Evolutionary conservation across 2,329 filamentous ascomycete species (phyloP).

Genomic region (Emmonsiellopsis sp.): DNA sequence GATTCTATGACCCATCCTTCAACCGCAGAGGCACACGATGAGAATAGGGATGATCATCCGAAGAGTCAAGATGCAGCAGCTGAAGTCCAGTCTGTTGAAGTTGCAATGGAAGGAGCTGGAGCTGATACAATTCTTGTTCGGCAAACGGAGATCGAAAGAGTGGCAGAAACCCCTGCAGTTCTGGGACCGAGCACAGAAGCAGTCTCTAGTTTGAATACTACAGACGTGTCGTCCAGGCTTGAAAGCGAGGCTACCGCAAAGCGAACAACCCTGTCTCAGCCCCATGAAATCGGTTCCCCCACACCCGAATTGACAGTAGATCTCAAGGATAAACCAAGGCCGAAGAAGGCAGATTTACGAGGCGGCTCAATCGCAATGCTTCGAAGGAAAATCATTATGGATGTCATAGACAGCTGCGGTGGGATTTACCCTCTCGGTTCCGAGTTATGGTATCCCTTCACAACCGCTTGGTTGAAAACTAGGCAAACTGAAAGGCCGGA

Average conservation of each 20-base stretch:
- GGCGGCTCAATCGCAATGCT: slow-evolving; percentile 38
- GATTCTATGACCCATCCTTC: not conserved
- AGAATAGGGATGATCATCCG: not conserved
- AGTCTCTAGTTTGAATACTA: not conserved
- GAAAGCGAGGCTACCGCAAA: not conserved
- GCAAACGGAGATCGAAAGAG: too few relatives aligned
- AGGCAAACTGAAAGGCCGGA: slow-evolving; percentile 41
- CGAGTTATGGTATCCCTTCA: slow-evolving; percentile 49
- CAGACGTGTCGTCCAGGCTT: not conserved
- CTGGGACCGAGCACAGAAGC: too few relatives aligned
- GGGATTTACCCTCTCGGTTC: slow-evolving; percentile 48
- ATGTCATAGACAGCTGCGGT: slow-evolving; percentile 45
- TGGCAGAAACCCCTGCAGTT: too few relatives aligned
- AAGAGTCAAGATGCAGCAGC: not conserved
- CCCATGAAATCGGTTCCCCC: not conserved
- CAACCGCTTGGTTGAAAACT: slow-evolving; percentile 42
- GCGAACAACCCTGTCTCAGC: not conserved
- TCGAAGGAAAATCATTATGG: slow-evolving; percentile 44
- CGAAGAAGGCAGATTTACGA: slow-evolving; percentile 8
- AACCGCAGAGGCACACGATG: not conserved
- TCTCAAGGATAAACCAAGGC: not conserved
- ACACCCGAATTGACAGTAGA: not conserved
- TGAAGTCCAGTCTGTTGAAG: not conserved
- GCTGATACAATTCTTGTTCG: too few relatives aligned
- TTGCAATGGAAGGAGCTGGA: too few relatives aligned